Conservation (phyloP, 2,329 filamentous ascomycete species). For the Alternaria panax region DNA sequence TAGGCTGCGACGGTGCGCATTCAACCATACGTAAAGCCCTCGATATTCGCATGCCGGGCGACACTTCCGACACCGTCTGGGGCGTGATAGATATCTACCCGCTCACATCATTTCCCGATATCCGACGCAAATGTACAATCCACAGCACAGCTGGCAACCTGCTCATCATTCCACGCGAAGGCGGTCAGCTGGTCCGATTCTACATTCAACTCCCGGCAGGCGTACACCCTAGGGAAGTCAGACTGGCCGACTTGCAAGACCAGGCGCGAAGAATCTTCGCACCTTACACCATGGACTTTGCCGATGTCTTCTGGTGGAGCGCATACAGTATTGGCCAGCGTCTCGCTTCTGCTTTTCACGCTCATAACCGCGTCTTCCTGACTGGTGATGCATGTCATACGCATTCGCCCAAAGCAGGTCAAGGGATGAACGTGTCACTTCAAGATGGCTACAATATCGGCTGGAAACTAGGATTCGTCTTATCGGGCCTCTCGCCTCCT, state of each 20-base stretch:
- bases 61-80: conserved; percentile 65
- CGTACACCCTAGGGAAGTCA: conserved; percentile 61
- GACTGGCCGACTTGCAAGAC: conserved; percentile 61
- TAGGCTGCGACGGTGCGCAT: conserved; percentile 62
- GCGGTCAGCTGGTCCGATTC: conserved; percentile 64
- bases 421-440: conserved; percentile 68
- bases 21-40: conserved; percentile 60
- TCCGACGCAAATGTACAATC: conserved; percentile 59
- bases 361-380: conserved; percentile 71
- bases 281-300: conserved; percentile 63
- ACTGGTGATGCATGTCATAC: conserved; percentile 74
- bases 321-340: conserved; percentile 75
- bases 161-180: conserved; percentile 62
- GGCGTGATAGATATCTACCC: conserved; percentile 64
- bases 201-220: conserved; percentile 66
- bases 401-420: conserved; percentile 74
- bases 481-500: conserved; percentile 60
- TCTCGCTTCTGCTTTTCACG: conserved; percentile 73
- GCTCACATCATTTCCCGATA: conserved; percentile 59
- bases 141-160: conserved; percentile 57
- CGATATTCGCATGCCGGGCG: conserved; percentile 66
- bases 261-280: conserved; percentile 62
- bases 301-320: conserved; percentile 73
- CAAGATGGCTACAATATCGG: conserved; percentile 68
- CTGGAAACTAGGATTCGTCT: conserved; percentile 60